phyloP scores from a whole-genome alignment of 148 eudicot species.

The Chenopodium album region DNA sequence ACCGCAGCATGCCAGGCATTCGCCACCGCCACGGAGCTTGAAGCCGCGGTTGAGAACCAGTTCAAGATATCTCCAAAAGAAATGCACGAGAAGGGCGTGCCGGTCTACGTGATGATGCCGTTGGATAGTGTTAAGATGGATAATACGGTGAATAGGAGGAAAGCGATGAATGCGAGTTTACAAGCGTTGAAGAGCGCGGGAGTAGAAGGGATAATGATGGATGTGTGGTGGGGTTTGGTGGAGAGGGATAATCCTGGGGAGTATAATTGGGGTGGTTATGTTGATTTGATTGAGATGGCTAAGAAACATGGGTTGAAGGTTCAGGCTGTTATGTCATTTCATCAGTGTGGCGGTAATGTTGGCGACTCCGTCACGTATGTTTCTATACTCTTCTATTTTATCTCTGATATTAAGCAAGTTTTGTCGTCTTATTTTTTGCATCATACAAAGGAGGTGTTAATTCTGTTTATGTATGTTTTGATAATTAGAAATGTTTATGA shows the following conservation, averaged over 20 bases:
- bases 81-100: constrained; percentile 54
- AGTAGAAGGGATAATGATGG: constrained; percentile 91
- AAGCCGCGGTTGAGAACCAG: constrained; percentile 35
- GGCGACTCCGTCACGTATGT: constrained; percentile 90
- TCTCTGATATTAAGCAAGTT: too few relatives aligned
- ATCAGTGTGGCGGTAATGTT: constrained; percentile 92
- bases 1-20: constrained; percentile 38
- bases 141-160: constrained; percentile 61
- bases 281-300: constrained; percentile 73
- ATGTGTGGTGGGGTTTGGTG: constrained; percentile 97
- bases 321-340: constrained; percentile 94
- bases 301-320: constrained; percentile 66
- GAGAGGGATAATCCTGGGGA: constrained; percentile 76
- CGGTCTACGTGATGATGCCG: constrained; percentile 96
- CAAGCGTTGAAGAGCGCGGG: constrained; percentile 89
- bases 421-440: too few relatives aligned
- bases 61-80: constrained; percentile 28
- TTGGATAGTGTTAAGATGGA: constrained; percentile 76
- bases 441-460: too few relatives aligned
- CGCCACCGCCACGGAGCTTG: constrained; percentile 29
- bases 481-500: too few relatives aligned
- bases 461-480: too few relatives aligned
- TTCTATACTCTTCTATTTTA: neutral
- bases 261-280: constrained; percentile 87
- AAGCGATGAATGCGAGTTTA: constrained; percentile 80